Conservation (phyloP, 257 asterid species). For the Solanum ossicruentum region DNA sequence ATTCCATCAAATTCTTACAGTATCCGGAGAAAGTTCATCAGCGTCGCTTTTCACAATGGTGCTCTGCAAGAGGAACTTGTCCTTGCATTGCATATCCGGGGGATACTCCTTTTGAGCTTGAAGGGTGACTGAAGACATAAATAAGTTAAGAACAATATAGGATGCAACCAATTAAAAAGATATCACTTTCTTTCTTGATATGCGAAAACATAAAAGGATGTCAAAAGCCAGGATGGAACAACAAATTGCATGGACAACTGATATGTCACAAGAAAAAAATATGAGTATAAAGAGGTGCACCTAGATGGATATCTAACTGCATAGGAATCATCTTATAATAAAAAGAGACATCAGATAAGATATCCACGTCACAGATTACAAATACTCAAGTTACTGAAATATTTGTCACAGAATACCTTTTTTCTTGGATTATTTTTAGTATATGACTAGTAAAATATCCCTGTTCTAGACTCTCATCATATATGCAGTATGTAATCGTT, state of each 20-base stretch:
- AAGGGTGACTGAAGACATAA: conserved; percentile 46
- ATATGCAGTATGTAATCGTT: neutral
- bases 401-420: neutral
- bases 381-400: neutral
- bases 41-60: conserved; percentile 35
- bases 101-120: conserved; percentile 80
- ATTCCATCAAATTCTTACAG: conserved; percentile 25
- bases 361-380: neutral
- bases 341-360: neutral
- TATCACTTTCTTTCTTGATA: neutral
- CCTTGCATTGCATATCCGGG: conserved; percentile 71
- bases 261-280: neutral
- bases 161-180: neutral
- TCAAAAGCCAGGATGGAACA: neutral
- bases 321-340: neutral
- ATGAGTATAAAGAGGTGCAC: neutral
- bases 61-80: conserved; percentile 73
- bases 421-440: neutral
- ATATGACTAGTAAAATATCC: neutral
- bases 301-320: neutral
- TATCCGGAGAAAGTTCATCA: conserved; percentile 55
- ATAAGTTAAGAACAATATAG: neutral
- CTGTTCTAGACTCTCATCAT: neutral
- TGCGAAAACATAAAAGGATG: neutral
- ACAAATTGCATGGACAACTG: neutral